Percentiles rank a stretch among this genome's conserved stretches.
These are phyloP conservation scores for Mucor sp. DNA, from an alignment of 371 early-diverging fungal species.

Conservation along the genomic window DNA sequence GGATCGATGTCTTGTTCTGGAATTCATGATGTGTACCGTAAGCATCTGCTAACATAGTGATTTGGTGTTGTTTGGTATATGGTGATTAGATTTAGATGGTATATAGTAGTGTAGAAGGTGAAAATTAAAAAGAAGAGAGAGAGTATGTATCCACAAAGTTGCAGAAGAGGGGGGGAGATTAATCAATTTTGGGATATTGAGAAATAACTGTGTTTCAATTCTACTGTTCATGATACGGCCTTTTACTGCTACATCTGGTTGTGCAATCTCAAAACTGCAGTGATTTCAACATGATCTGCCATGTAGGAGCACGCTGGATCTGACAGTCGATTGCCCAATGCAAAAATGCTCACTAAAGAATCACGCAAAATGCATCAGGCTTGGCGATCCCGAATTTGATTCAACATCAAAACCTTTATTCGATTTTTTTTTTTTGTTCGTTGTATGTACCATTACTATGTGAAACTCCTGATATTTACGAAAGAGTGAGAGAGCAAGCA, in stretches of 20 bases:
- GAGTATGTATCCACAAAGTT: neutral
- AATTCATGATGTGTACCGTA: conserved; percentile 33
- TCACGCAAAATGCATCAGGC: too few species aligned
- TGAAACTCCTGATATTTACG: neutral
- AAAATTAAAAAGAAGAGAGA: neutral
- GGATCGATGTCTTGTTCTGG: neutral
- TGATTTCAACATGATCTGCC: neutral
- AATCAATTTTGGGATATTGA: neutral
- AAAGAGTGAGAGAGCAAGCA: neutral
- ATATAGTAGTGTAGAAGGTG: neutral
- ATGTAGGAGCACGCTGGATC: neutral
- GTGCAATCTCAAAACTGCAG: neutral
- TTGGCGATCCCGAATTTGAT: neutral
- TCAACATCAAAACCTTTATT: neutral
- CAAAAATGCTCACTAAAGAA: too few species aligned
- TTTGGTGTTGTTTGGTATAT: neutral
- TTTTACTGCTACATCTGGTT: neutral
- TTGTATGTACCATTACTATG: neutral
- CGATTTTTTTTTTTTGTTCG: neutral
- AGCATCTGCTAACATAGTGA: conserved; percentile 49
- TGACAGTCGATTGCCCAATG: too few species aligned
- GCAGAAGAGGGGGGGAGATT: neutral
- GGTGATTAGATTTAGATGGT: conserved; percentile 1
- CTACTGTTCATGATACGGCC: neutral
- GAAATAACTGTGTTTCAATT: neutral